Evolutionary conservation across 2,329 filamentous ascomycete species (phyloP).

Genomic region (Colletotrichum sp.): DNA sequence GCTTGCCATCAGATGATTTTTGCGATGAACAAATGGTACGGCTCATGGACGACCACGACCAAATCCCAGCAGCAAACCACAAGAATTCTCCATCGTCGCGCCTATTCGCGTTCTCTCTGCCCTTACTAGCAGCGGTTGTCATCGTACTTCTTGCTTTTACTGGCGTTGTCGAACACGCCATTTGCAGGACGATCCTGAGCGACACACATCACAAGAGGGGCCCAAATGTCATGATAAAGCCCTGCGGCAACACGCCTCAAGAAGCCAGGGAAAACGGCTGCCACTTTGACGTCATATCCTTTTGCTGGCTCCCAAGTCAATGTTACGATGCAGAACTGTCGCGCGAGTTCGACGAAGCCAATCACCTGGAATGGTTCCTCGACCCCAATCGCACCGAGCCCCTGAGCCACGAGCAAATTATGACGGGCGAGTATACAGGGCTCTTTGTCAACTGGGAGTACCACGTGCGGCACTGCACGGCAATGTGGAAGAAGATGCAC

Average conservation of each 20-base stretch:
- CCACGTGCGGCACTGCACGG: slow-evolving; percentile 24
- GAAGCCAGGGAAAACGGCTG: background rate
- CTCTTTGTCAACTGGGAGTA: slow-evolving; percentile 24
- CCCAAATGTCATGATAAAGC: background rate
- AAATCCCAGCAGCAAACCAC: background rate
- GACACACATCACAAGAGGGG: background rate
- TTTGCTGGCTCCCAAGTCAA: background rate
- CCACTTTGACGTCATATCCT: background rate
- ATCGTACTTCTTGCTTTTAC: background rate
- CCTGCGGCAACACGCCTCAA: background rate
- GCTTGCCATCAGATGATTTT: background rate
- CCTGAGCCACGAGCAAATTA: slow-evolving; percentile 10
- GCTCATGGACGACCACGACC: background rate
- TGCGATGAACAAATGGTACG: background rate
- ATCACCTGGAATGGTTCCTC: slow-evolving; percentile 10
- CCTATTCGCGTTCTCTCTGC: background rate
- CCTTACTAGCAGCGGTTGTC: background rate
- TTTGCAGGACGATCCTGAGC: background rate
- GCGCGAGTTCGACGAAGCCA: background rate
- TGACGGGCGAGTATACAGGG: slow-evolving; percentile 4
- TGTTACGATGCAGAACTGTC: background rate
- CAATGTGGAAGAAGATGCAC: slow-evolving; percentile 27
- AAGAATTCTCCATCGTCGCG: background rate
- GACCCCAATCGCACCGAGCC: slow-evolving; percentile 14
- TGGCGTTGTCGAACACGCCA: background rate